phyloP scores from a whole-genome alignment of 345 rosid species.

The Alliaria petiolata region DNA sequence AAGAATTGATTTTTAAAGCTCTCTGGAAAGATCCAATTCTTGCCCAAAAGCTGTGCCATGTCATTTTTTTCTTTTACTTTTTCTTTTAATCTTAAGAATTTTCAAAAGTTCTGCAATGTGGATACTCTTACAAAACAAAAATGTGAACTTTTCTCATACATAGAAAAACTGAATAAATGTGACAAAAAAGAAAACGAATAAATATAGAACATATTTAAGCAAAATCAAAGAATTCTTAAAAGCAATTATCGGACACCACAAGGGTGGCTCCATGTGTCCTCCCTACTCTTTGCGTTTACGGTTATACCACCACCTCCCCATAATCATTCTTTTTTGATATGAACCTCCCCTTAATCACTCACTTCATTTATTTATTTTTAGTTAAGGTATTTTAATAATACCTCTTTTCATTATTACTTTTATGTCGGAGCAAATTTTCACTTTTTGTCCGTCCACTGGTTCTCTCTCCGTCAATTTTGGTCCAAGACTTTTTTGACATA shows the following conservation, averaged over 20 bases:
- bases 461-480: slow-evolving; percentile 26
- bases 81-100: too few relatives aligned
- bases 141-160: too few relatives aligned
- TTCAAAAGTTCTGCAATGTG: too few relatives aligned
- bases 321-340: too few relatives aligned
- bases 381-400: background rate
- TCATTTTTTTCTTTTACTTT: too few relatives aligned
- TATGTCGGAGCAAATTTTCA: slow-evolving; percentile 16
- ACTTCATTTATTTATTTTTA: background rate
- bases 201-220: too few relatives aligned
- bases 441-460: background rate
- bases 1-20: too few relatives aligned
- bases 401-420: background rate
- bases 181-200: too few relatives aligned
- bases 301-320: background rate
- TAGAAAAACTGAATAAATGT: too few relatives aligned
- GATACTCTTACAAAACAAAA: too few relatives aligned
- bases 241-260: slow-evolving; percentile 3
- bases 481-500: slow-evolving; percentile 9
- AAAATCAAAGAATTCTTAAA: background rate
- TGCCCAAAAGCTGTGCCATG: too few relatives aligned
- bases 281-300: background rate
- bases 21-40: too few relatives aligned
- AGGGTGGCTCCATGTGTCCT: slow-evolving; percentile 3
- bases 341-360: background rate